A percentile compares a stretch with the other conserved stretches of the same genome.
These are phyloP conservation scores for Escovopsis weberi DNA, from an alignment of 2,329 filamentous ascomycete genomes.

Conservation along the genomic window DNA sequence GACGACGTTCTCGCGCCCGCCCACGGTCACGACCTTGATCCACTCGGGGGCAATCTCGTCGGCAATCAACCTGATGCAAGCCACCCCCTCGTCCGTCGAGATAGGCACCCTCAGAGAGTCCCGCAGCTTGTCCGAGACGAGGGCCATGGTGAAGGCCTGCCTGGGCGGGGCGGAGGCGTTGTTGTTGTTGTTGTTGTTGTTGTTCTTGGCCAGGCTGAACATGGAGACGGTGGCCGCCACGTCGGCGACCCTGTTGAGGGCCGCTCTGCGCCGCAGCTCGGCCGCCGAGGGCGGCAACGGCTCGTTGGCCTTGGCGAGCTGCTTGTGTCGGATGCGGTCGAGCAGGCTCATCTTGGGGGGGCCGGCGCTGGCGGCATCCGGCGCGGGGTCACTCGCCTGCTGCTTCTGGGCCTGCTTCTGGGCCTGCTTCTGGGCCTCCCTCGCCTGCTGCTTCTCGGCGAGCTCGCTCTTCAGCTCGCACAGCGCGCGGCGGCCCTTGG, in stretches of 20 bases:
- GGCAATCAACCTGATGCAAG: conserved; percentile 37
- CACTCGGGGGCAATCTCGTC: conserved; percentile 42
- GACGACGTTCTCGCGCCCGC: conserved; percentile 41
- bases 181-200: no score
- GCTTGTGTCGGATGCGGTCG: conserved; percentile 62
- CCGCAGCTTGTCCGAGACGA: conserved; percentile 48
- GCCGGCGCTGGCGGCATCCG: no score
- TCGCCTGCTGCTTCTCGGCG: conserved; percentile 34
- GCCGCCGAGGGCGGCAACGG: conserved; percentile 39
- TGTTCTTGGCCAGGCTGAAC: conserved; percentile 34
- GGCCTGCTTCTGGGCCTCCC: conserved; percentile 21
- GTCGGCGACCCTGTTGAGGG: conserved; percentile 53
- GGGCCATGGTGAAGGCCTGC: conserved; percentile 50
- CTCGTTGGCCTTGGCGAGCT: conserved; percentile 42
- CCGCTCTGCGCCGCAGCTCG: conserved; percentile 46
- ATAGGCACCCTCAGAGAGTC: conserved; percentile 49
- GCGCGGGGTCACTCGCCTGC: conserved; percentile 18
- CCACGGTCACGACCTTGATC: conserved; percentile 36
- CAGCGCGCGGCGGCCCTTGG: conserved; percentile 55
- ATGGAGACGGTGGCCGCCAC: conserved; percentile 54
- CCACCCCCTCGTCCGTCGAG: conserved; percentile 35
- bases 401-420: conserved; percentile 22
- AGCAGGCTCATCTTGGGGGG: conserved; percentile 45
- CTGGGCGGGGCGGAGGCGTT: conserved; percentile 34
- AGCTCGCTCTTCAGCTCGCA: conserved; percentile 52